A percentile compares a stretch with the other conserved stretches of the same genome.
phyloP scores from a whole-genome alignment of 208 protist species.

The Balamuthia mandrillaris region DNA sequence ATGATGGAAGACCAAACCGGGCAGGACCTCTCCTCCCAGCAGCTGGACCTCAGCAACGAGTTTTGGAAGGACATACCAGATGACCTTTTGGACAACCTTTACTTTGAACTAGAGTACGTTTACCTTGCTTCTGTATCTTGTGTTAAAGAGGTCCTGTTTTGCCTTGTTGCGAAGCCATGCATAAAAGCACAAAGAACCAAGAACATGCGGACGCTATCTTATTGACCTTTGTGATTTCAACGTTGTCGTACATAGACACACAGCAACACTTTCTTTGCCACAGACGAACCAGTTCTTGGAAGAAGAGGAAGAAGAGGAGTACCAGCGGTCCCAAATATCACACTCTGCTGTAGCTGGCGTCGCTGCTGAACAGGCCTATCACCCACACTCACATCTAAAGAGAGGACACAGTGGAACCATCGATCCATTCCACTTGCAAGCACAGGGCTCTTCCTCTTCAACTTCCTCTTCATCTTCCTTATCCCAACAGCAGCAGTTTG shows the following conservation, averaged over 20 bases:
- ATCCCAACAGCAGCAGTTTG: neutral
- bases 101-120: constrained; percentile 20
- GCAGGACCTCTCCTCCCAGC: no score
- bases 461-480: no score
- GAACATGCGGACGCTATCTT: neutral
- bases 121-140: neutral
- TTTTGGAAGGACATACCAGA: constrained; percentile 21
- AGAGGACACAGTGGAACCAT: neutral
- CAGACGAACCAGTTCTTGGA: neutral
- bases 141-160: neutral
- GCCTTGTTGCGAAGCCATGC: neutral
- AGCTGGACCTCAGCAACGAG: constrained; percentile 18
- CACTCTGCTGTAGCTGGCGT: neutral
- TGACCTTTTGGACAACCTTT: constrained; percentile 9
- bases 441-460: no score
- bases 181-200: neutral
- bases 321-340: neutral
- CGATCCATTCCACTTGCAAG: neutral
- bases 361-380: no score
- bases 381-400: no score
- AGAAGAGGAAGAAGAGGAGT: neutral
- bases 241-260: neutral
- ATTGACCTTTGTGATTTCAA: neutral
- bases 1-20: no score
- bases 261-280: neutral